Evolutionary conservation across 2,329 filamentous ascomycete genomes (phyloP).

Genomic region (Paracoccidioides brasiliensis): DNA sequence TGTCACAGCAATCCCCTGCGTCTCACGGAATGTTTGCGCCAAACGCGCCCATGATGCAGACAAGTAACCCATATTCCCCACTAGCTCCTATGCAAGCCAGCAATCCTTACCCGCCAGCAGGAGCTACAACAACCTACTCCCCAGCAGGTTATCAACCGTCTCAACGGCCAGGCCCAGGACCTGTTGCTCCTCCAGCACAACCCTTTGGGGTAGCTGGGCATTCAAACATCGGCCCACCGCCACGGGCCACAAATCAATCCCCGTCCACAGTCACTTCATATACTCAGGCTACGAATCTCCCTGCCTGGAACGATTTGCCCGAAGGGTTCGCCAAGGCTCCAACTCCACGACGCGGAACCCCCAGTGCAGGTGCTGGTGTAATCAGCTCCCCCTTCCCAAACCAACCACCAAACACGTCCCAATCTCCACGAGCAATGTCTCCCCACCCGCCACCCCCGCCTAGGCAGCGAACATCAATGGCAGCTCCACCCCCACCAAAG

Average conservation of each 20-base stretch:
- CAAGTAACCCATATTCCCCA: slow-evolving; percentile 15
- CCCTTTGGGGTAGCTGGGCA: slow-evolving; percentile 32
- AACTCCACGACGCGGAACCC: slow-evolving; percentile 61
- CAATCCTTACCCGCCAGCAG: slow-evolving; percentile 23
- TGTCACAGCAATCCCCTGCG: slow-evolving; percentile 20
- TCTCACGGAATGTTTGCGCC: slow-evolving; percentile 19
- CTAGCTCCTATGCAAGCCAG: slow-evolving; percentile 11
- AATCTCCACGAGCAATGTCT: slow-evolving; percentile 20
- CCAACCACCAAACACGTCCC: slow-evolving; percentile 39
- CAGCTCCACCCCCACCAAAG: slow-evolving; percentile 32
- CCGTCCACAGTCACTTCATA: slow-evolving; percentile 52
- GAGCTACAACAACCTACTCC: slow-evolving; percentile 22
- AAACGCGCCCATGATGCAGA: slow-evolving; percentile 9
- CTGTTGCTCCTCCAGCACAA: slow-evolving; percentile 15
- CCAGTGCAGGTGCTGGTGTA: slow-evolving; percentile 46
- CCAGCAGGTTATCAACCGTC: slow-evolving; percentile 46
- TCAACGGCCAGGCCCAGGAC: slow-evolving; percentile 26
- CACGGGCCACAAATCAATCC: slow-evolving; percentile 55
- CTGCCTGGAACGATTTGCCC: slow-evolving; percentile 91
- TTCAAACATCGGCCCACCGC: slow-evolving; percentile 43
- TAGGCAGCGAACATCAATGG: slow-evolving; percentile 38
- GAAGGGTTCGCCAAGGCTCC: slow-evolving; percentile 62
- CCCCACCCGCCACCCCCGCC: slow-evolving; percentile 42
- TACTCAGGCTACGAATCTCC: slow-evolving; percentile 52
- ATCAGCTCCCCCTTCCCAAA: slow-evolving; percentile 65